A percentile compares a stretch with the other conserved stretches of the same genome.
Evolutionary conservation across 2,329 filamentous ascomycete genomes (phyloP).

Genomic region (Aspergillus candidus): DNA sequence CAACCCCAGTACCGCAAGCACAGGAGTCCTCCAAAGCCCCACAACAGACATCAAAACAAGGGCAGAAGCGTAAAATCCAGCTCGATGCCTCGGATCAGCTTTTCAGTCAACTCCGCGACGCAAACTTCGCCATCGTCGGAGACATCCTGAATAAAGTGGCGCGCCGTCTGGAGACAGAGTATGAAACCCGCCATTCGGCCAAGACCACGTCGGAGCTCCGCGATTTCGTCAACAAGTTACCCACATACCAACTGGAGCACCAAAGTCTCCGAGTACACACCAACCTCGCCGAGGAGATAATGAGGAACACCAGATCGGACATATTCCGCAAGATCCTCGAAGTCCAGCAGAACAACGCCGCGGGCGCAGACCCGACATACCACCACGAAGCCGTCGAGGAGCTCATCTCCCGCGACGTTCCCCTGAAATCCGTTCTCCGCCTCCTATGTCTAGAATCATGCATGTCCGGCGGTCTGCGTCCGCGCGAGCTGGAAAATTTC

Average conservation of each 20-base stretch:
- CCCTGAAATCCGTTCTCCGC: constrained; percentile 73
- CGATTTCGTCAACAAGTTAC: constrained; percentile 90
- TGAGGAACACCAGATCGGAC: constrained; percentile 84
- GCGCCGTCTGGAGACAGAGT: constrained; percentile 75
- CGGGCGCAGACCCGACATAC: constrained; percentile 78
- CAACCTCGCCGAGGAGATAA: constrained; percentile 86
- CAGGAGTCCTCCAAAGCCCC: constrained; percentile 50
- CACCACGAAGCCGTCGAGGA: constrained; percentile 91
- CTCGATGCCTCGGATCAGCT: constrained; percentile 85
- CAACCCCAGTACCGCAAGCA: constrained; percentile 50
- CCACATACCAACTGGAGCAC: constrained; percentile 87
- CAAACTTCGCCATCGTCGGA: constrained; percentile 93
- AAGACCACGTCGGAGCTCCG: constrained; percentile 87
- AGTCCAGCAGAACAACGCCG: constrained; percentile 91
- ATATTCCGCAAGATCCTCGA: constrained; percentile 83
- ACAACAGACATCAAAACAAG: constrained; percentile 49
- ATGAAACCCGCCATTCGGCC: constrained; percentile 77
- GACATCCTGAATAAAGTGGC: constrained; percentile 84
- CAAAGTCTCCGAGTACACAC: constrained; percentile 89
- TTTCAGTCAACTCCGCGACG: constrained; percentile 79
- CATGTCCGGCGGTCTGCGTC: constrained; percentile 79
- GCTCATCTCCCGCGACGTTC: constrained; percentile 80
- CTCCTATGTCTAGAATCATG: constrained; percentile 88
- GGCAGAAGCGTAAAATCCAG: constrained; percentile 77
- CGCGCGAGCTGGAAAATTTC: constrained; percentile 83